Evolutionary conservation across 495 filamentous ascomycete genomes (phyloP).

Genomic region (Neurospora sp.): DNA sequence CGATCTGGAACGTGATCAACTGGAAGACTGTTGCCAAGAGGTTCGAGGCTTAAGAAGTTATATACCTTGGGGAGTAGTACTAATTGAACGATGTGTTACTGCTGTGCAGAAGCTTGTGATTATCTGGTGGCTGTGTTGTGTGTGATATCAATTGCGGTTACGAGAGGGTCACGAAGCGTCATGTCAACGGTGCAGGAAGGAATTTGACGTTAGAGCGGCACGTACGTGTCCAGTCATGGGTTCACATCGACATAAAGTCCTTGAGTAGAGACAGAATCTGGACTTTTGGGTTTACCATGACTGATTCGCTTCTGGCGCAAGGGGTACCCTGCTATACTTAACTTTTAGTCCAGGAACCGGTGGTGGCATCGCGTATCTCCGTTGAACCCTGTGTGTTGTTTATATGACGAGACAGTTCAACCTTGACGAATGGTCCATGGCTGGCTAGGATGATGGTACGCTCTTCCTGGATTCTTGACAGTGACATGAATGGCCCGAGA

Average conservation of each 20-base stretch:
- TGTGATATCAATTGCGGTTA: not conserved
- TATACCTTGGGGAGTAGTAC: not conserved
- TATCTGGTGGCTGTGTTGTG: not conserved
- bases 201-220: not conserved
- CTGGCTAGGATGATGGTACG: not conserved
- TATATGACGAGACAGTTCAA: not conserved
- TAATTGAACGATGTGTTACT: not conserved
- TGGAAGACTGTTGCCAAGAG: constrained; percentile 89
- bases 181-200: not conserved
- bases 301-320: not conserved
- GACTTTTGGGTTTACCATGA: not conserved
- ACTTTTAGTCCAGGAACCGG: not conserved
- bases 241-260: not conserved
- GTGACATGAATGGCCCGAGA: not conserved
- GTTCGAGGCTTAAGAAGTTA: constrained; percentile 37
- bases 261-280: not conserved
- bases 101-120: not conserved
- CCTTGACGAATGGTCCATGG: not conserved
- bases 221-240: not conserved
- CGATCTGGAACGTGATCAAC: constrained; percentile 95
- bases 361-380: not conserved
- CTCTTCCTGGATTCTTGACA: not conserved
- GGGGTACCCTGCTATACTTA: not conserved
- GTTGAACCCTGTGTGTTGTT: not conserved
- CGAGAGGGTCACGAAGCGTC: not conserved